Conservation (phyloP, 2,329 filamentous ascomycete genomes). For the Dactylellina drechsleri region DNA sequence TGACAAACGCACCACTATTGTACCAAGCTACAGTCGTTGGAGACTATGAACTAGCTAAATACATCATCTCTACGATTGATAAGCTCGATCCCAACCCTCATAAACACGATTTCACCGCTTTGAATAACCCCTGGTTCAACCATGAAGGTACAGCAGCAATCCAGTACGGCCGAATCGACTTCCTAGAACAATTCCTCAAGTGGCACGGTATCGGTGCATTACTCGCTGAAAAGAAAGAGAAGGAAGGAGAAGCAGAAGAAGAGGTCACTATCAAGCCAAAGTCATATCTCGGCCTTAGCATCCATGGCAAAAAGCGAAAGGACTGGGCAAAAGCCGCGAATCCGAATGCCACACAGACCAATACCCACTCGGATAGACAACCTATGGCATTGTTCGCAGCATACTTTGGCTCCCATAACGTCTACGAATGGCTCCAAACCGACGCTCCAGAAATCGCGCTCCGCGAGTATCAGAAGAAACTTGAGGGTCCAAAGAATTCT, state of each 20-base stretch:
- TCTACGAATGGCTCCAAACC: conserved; percentile 80
- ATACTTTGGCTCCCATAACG: conserved; percentile 69
- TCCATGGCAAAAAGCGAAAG: conserved; percentile 76
- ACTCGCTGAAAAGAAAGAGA: conserved; percentile 54
- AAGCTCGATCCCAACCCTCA: conserved; percentile 59
- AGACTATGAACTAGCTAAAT: conserved; percentile 36
- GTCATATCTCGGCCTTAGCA: conserved; percentile 79
- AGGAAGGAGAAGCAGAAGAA: conserved; percentile 67
- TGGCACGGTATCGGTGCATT: conserved; percentile 55
- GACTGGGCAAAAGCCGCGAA: conserved; percentile 78
- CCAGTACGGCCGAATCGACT: conserved; percentile 48
- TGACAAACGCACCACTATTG: not conserved
- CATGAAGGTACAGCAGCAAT: conserved; percentile 55
- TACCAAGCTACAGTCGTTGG: conserved; percentile 35
- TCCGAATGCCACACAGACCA: conserved; percentile 61
- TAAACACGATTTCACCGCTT: conserved; percentile 63
- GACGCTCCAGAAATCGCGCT: conserved; percentile 72
- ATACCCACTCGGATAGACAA: conserved; percentile 66
- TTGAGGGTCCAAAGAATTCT: conserved; percentile 36
- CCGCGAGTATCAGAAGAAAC: conserved; percentile 50
- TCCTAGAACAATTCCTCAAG: conserved; percentile 56
- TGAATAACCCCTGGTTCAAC: conserved; percentile 58
- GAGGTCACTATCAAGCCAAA: conserved; percentile 72
- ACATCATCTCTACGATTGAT: conserved; percentile 49
- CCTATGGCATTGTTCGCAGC: conserved; percentile 69